Evolutionary conservation across 164 flowering plant genomes (phyloP).

Genomic region (Amborella trichopoda): DNA sequence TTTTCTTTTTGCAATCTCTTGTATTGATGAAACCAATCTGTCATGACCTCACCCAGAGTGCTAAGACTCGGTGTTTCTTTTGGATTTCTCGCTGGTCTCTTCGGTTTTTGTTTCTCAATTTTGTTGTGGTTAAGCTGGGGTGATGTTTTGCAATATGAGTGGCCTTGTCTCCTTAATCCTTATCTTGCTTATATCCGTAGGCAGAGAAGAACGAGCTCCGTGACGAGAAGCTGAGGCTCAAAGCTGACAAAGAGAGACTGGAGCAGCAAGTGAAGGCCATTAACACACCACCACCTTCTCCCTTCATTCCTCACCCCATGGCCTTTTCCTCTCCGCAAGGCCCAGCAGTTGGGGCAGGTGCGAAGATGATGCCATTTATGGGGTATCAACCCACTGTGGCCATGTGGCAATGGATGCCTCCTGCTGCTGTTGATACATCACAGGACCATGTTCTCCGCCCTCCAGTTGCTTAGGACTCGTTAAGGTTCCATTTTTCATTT

Average conservation of each 20-base stretch:
- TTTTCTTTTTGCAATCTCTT: neutral
- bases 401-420: constrained; percentile 4
- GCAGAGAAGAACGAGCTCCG: constrained; percentile 69
- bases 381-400: neutral
- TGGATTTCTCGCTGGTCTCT: neutral
- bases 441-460: neutral
- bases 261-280: constrained; percentile 49
- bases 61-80: neutral
- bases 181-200: constrained; percentile 10
- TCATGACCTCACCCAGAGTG: neutral
- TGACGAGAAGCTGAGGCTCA: constrained; percentile 42
- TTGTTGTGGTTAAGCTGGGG: neutral
- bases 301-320: constrained; percentile 29
- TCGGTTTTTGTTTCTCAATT: no score
- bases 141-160: neutral
- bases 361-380: neutral
- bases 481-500: no score
- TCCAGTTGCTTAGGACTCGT: neutral
- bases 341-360: neutral
- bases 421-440: neutral
- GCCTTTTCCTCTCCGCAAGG: constrained; percentile 17
- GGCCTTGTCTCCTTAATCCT: neutral
- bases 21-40: neutral
- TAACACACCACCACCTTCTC: constrained; percentile 20
- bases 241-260: constrained; percentile 50